Evolutionary conservation across 208 protist species (phyloP).

Genomic region (Crithidia bombi): DNA sequence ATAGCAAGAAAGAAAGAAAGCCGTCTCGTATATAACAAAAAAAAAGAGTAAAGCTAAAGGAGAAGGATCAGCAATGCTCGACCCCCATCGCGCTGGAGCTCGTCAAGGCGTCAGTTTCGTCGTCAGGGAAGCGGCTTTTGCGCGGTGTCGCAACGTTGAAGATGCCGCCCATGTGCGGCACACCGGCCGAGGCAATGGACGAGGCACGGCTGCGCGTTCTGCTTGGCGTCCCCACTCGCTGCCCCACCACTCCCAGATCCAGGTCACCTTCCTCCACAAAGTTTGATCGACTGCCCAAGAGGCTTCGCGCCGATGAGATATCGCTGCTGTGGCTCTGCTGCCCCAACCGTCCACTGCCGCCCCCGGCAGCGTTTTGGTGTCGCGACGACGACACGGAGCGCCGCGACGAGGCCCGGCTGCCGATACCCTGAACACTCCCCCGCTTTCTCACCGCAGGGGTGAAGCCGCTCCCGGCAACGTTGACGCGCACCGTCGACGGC

Average conservation of each 20-base stretch:
- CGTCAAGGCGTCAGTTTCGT: not conserved
- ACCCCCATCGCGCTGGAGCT: not conserved
- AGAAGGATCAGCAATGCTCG: not conserved
- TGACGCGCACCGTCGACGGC: conserved; percentile 9
- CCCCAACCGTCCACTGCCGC: not conserved
- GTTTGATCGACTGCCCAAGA: conserved; percentile 9
- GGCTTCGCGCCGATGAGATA: not conserved
- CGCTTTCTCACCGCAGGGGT: not conserved
- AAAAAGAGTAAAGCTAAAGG: not conserved
- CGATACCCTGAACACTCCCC: not conserved
- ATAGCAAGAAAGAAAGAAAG: conserved; percentile 6
- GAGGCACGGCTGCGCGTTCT: conserved; percentile 31
- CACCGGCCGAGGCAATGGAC: conserved; percentile 10
- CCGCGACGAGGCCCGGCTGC: conserved; percentile 1
- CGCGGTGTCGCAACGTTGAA: not conserved
- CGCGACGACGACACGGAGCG: not conserved
- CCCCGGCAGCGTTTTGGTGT: not conserved
- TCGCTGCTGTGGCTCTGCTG: not conserved
- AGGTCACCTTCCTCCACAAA: conserved; percentile 16
- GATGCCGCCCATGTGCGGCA: conserved; percentile 8
- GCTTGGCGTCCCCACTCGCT: conserved; percentile 11
- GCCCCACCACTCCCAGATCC: conserved; percentile 31
- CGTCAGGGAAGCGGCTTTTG: not conserved
- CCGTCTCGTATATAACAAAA: not conserved
- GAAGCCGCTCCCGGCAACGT: not conserved